phyloP scores from a whole-genome alignment of 352 stramenopile species.

The Stramenopiles sp. region DNA sequence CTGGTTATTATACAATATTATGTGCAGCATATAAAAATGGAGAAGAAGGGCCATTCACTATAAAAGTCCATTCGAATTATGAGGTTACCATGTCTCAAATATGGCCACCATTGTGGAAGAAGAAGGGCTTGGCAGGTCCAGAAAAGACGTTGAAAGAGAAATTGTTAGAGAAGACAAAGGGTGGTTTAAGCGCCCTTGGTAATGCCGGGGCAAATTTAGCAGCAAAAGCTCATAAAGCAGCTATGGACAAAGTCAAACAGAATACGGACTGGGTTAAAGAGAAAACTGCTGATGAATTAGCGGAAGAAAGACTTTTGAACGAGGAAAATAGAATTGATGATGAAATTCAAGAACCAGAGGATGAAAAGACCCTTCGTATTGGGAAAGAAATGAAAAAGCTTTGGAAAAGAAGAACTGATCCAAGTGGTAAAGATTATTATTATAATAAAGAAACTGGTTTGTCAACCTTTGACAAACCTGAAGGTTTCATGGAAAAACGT shows the following conservation, averaged over 20 bases:
- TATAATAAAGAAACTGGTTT: slow-evolving; percentile 55
- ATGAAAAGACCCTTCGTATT: slow-evolving; percentile 11
- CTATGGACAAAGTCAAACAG: slow-evolving; percentile 10
- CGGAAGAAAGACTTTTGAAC: slow-evolving; percentile 28
- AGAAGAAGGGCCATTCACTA: slow-evolving; percentile 65
- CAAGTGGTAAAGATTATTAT: slow-evolving; percentile 53
- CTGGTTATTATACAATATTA: slow-evolving; percentile 59
- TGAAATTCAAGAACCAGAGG: slow-evolving; percentile 16
- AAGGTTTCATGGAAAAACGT: background rate
- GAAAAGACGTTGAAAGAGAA: slow-evolving; percentile 39
- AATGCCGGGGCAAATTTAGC: slow-evolving; percentile 3
- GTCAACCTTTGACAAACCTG: slow-evolving; percentile 50
- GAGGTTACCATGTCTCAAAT: slow-evolving; percentile 41
- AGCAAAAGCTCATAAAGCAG: slow-evolving; percentile 7
- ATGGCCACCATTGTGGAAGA: slow-evolving; percentile 52
- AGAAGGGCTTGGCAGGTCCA: slow-evolving; percentile 28
- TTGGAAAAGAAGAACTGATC: slow-evolving; percentile 59
- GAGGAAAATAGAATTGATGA: slow-evolving; percentile 34
- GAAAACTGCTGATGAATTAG: slow-evolving; percentile 35
- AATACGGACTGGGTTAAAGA: slow-evolving; percentile 33
- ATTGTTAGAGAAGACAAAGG: slow-evolving; percentile 39
- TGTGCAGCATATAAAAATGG: slow-evolving; percentile 53
- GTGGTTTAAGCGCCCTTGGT: slow-evolving; percentile 34
- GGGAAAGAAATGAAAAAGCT: slow-evolving; percentile 17
- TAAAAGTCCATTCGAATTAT: slow-evolving; percentile 61